Conservation (phyloP, 2,329 filamentous ascomycete species). For the Allantophomopsis cytisporea region DNA sequence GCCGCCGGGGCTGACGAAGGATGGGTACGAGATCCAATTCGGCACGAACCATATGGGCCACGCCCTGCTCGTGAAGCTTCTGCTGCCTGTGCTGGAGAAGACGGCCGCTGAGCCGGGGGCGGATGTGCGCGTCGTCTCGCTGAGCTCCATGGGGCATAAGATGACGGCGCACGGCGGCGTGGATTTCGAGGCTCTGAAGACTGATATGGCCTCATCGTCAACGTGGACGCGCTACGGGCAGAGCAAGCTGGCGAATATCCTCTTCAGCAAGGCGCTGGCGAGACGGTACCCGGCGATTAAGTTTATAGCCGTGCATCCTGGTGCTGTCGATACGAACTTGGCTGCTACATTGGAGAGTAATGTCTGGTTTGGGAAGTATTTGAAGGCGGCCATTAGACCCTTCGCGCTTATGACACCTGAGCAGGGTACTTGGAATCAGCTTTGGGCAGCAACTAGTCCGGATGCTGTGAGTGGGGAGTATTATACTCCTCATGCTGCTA, state of each 20-base stretch:
- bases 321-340: constrained; percentile 15
- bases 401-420: constrained; percentile 1
- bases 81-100: constrained; percentile 19
- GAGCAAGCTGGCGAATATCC: constrained; percentile 32
- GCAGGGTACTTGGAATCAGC: constrained; percentile 23
- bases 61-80: constrained; percentile 24
- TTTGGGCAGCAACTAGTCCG: constrained; percentile 25
- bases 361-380: background rate
- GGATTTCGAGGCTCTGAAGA: constrained; percentile 15
- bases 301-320: constrained; percentile 25
- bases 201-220: background rate
- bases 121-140: constrained; percentile 10
- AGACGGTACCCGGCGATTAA: constrained; percentile 23
- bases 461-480: constrained; percentile 18
- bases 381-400: background rate
- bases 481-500: constrained; percentile 20
- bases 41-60: constrained; percentile 35
- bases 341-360: background rate
- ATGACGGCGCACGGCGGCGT: constrained; percentile 6
- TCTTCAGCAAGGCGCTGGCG: constrained; percentile 27
- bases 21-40: constrained; percentile 34
- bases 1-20: constrained; percentile 21
- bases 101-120: constrained; percentile 7
- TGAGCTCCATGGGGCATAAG: constrained; percentile 9
- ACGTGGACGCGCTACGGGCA: constrained; percentile 23